Percentiles rank a stretch among this genome's conserved stretches.
Conservation (phyloP, 2,329 filamentous ascomycete species). For the Arthrobotrys megalospora region DNA sequence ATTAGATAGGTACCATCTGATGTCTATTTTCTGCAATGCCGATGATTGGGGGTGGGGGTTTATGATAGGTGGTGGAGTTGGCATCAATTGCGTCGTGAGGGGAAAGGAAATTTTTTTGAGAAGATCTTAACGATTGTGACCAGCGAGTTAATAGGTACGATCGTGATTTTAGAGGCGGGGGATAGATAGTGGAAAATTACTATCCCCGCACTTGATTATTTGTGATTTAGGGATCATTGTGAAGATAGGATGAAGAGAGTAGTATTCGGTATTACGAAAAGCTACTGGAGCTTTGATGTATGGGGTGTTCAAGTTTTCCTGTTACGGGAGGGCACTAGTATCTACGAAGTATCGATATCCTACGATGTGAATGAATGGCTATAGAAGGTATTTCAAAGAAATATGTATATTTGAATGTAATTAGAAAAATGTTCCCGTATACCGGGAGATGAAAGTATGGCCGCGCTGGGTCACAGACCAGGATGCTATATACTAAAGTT, state of each 20-base stretch:
- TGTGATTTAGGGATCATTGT: no score
- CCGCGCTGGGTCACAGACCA: slow-evolving; percentile 8
- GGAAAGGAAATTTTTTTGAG: not conserved
- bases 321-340: no score
- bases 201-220: no score
- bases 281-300: no score
- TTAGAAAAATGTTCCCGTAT: slow-evolving; percentile 12
- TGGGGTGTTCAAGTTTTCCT: no score
- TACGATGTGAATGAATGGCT: not conserved
- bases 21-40: slow-evolving; percentile 25
- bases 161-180: no score
- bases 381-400: not conserved
- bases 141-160: no score
- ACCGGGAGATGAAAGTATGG: slow-evolving; percentile 11
- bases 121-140: no score
- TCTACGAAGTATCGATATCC: not conserved
- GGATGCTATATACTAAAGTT: slow-evolving; percentile 29
- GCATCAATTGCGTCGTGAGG: not conserved
- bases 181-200: no score
- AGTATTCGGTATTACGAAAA: no score
- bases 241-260: no score
- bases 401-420: slow-evolving; percentile 21
- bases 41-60: slow-evolving; percentile 20
- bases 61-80: slow-evolving; percentile 9
- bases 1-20: slow-evolving; percentile 19